Conservation (phyloP, 2,329 filamentous ascomycete species). For the Diaporthe caulivora region DNA sequence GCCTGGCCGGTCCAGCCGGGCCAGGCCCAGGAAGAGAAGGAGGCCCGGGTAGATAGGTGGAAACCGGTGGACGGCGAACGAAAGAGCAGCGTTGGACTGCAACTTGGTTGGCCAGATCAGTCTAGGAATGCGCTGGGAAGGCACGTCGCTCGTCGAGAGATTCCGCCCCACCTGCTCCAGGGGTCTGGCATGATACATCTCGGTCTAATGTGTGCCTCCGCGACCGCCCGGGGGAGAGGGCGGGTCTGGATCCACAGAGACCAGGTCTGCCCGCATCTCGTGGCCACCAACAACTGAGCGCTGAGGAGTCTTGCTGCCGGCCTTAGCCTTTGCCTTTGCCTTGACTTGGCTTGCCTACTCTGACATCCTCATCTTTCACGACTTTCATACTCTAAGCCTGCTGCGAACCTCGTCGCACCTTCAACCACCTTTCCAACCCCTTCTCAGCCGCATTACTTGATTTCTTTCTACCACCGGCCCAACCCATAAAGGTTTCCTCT, state of each 20-base stretch:
- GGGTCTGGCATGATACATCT: constrained; percentile 4
- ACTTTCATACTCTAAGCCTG: not conserved
- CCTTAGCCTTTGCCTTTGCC: not conserved
- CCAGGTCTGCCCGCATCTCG: not conserved
- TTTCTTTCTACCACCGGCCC: not conserved
- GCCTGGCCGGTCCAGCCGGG: constrained; percentile 1
- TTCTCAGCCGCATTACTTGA: not conserved
- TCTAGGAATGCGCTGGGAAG: not conserved
- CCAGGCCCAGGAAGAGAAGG: not conserved
- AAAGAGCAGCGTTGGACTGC: constrained; percentile 5
- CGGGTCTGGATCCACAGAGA: not conserved
- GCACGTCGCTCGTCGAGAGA: not conserved
- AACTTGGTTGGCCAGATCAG: not conserved
- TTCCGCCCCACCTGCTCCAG: not conserved
- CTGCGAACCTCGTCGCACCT: not conserved
- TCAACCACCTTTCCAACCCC: not conserved
- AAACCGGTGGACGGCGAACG: constrained; percentile 16
- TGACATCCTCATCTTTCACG: not conserved
- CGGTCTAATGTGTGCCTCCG: too few relatives aligned
- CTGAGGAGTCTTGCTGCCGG: not conserved
- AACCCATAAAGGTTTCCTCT: not conserved
- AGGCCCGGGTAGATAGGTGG: not conserved
- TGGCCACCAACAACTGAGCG: not conserved
- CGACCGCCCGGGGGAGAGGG: not conserved
- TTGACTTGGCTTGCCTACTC: not conserved